These are phyloP conservation scores for Cutaneotrichosporon sp. DNA, from an alignment of 1,284 basidiomycete species.

Conservation along the genomic window DNA sequence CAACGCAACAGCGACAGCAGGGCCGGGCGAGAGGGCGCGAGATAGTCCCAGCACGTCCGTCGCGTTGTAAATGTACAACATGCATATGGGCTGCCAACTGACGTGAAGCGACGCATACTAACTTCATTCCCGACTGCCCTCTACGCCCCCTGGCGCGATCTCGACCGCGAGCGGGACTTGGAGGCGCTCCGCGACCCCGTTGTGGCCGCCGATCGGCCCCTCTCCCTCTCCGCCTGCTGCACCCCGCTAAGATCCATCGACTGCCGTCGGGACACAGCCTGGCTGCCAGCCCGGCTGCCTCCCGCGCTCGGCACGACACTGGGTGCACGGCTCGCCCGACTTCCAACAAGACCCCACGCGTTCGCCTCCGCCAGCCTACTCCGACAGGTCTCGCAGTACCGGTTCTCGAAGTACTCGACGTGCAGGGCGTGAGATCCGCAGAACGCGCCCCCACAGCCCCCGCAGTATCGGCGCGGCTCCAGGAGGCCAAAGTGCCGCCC, in stretches of 20 bases:
- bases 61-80: conserved; percentile 7
- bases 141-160: too few species aligned
- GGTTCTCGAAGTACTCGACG: conserved; percentile 37
- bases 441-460: conserved; percentile 46
- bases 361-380: conserved; percentile 32
- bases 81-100: conserved; percentile 1
- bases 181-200: too few species aligned
- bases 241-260: too few species aligned
- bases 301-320: background rate
- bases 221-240: too few species aligned
- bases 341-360: conserved; percentile 25
- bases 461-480: conserved; percentile 45
- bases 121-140: too few species aligned
- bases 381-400: conserved; percentile 45
- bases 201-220: too few species aligned
- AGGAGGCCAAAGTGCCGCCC: conserved; percentile 41
- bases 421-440: conserved; percentile 45
- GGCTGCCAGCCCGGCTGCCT: too few species aligned
- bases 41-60: background rate
- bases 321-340: background rate
- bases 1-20: background rate
- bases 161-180: too few species aligned
- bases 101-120: too few species aligned
- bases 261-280: too few species aligned
- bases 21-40: background rate